phyloP scores from a whole-genome alignment of 331 rosid species.

The Cydonia oblonga region DNA sequence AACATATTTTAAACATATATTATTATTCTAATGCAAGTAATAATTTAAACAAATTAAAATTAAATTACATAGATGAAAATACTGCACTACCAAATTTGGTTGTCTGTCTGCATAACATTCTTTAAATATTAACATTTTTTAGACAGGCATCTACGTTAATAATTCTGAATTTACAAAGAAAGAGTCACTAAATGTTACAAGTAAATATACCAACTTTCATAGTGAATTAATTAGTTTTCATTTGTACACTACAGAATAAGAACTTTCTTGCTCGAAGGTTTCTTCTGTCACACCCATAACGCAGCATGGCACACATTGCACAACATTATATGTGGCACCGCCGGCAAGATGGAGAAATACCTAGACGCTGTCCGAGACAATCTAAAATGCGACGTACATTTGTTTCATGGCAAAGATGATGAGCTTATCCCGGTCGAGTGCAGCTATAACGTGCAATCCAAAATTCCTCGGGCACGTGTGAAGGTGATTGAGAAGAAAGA shows the following conservation, averaged over 20 bases:
- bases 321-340: slow-evolving; percentile 78
- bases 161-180: no score
- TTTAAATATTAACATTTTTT: neutral
- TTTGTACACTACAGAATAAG: slow-evolving; percentile 38
- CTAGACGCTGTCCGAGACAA: slow-evolving; percentile 44
- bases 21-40: neutral
- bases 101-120: neutral
- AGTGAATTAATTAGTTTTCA: neutral
- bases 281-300: slow-evolving; percentile 82
- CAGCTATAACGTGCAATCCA: slow-evolving; percentile 44
- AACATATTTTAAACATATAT: neutral
- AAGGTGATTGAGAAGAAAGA: slow-evolving; percentile 65
- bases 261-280: slow-evolving; percentile 73
- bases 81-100: neutral
- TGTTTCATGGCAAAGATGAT: slow-evolving; percentile 77
- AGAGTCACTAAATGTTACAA: neutral
- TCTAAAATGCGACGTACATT: slow-evolving; percentile 40
- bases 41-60: no score
- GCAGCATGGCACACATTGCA: slow-evolving; percentile 99
- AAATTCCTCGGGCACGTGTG: slow-evolving; percentile 56
- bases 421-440: slow-evolving; percentile 75
- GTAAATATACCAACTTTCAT: neutral
- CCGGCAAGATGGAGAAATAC: slow-evolving; percentile 52
- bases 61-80: no score
- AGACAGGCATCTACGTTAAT: neutral